Evolutionary conservation across 2,329 filamentous ascomycete genomes (phyloP).

Genomic region (Neodidymelliopsis sp.): DNA sequence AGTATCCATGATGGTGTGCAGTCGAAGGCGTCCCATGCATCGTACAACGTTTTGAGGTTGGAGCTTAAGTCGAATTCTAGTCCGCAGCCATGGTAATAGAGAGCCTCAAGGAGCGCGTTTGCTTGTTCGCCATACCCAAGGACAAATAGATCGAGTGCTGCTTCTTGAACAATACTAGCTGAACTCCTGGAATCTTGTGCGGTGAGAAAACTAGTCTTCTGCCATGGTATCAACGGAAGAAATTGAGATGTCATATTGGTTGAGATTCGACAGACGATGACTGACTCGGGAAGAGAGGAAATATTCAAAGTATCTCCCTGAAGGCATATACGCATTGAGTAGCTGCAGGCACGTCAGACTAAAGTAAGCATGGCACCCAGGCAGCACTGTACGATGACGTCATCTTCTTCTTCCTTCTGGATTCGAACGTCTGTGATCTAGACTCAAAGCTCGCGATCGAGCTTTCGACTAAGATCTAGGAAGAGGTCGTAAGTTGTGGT

Average conservation of each 20-base stretch:
- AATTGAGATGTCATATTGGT: not conserved
- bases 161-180: not conserved
- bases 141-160: constrained; percentile 9
- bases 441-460: no score
- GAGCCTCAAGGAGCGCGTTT: constrained; percentile 1
- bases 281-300: no score
- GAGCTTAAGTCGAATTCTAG: constrained; percentile 1
- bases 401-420: not conserved
- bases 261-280: no score
- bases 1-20: not conserved
- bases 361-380: not conserved
- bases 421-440: not conserved
- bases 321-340: not conserved
- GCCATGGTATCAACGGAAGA: constrained; percentile 10
- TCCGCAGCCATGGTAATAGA: constrained; percentile 6
- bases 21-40: not conserved
- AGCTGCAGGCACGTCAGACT: not conserved
- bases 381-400: not conserved
- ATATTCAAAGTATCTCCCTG: not conserved
- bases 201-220: constrained; percentile 4
- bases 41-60: not conserved
- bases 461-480: no score
- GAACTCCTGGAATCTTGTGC: not conserved
- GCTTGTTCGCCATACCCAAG: constrained; percentile 3
- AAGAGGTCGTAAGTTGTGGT: not conserved